Base-by-base conservation (phyloP, 2,329 filamentous ascomycete species). In the Trichophyton rubrum region DNA sequence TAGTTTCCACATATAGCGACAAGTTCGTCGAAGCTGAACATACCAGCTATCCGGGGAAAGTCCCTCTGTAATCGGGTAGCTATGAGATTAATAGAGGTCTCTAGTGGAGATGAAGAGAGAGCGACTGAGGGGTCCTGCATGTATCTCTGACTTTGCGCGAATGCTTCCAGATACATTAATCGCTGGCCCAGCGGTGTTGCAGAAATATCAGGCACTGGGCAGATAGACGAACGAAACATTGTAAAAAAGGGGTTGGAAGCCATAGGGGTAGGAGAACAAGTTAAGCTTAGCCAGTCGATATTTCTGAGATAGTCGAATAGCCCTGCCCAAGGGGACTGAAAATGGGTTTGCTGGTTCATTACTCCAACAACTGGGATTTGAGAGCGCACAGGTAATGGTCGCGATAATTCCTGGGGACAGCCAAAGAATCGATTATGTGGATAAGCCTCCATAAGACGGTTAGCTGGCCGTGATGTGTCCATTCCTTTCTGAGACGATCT, bases 291-390 rank as follows among this genome's bases (percentile, higher is more conserved):
- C 64, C 64, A 66, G 38, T 66, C 61, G 13, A 65, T 55, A 51
- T 65, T 45, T 59, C 61, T 62, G 11, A 66, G 63, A 27, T 65
- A 66, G 20, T 65, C 58, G 40, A 66, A 66, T 15, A 66, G 45
- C 5, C 62, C 62, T 24, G 55, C 53, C 59, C 63, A 64, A n/a
- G 64, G 64, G 6, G 63, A 64, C 57, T 62, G 61, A 35, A 22
- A 55, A 43, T 59, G 58, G 22, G 40, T 47, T 2, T 56, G 58
- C 30, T 56, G 58, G 30, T 51, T 53, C 24, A 62, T 43, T n/a
- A 49, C 58, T 33, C 49, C 51, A 53, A 60, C 41, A 11, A 45
- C 30, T 15, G 55, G 53, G 8, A 58, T 24, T 6, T 43, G 55
- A 17, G 61, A 20, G 11, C 60, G 61, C 15, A 62, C 53, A 53